Evolutionary conservation across 2,329 filamentous ascomycete species (phyloP).

Genomic region (Acarospora socialis): DNA sequence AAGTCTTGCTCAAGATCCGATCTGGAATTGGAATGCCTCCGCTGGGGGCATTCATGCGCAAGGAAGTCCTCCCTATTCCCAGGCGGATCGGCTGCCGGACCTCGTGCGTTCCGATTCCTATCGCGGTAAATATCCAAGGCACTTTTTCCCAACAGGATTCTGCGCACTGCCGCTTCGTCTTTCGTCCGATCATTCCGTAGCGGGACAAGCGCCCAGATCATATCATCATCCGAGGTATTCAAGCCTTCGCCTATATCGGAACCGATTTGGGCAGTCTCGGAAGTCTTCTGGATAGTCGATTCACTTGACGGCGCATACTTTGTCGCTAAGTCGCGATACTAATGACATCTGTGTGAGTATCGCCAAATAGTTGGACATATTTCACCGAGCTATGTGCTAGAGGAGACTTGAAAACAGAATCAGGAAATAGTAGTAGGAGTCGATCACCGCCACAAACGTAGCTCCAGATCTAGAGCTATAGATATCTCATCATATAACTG

Average conservation of each 20-base stretch:
- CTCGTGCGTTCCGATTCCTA: background rate
- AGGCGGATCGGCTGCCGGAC: background rate
- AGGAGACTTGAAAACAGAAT: no score
- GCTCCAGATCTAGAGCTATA: slow-evolving; percentile 15
- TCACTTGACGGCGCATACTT: background rate
- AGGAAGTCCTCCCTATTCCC: background rate
- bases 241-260: no score
- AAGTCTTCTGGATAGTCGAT: background rate
- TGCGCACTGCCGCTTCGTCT: background rate
- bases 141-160: background rate
- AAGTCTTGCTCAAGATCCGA: slow-evolving; percentile 2
- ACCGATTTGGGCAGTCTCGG: no score
- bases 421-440: no score
- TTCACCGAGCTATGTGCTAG: no score
- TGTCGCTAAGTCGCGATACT: background rate
- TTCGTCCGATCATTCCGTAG: background rate
- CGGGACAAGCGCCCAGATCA: background rate
- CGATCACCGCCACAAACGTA: slow-evolving; percentile 9
- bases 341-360: background rate
- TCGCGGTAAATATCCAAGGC: background rate
- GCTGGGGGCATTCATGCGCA: background rate
- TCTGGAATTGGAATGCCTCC: background rate
- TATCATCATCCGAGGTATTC: no score
- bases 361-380: slow-evolving; percentile 7
- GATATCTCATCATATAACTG: slow-evolving; percentile 9